Evolutionary conservation across 225 moss, liverwort and hornwort species (phyloP), one percentile per base, ranked within the genome.

Genomic region (Polytrichum commune): DNA sequence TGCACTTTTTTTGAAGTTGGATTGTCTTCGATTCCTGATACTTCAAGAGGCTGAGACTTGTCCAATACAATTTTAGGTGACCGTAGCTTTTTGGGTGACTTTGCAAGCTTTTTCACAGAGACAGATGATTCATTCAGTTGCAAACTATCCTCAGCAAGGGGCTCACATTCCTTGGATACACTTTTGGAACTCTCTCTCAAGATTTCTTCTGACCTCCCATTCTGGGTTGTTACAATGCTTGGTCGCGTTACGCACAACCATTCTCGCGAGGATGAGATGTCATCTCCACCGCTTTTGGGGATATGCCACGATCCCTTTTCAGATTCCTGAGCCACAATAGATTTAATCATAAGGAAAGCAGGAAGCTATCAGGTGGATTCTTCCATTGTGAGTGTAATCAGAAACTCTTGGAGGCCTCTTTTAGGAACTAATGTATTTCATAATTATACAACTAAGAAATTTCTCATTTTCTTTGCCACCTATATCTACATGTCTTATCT

Each of bases 251-350:
- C 76, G 68, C 94, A 97, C 56, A 94, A 72, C 97, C 97, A 97
- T 75, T 97, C 88, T 29, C 83, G 75, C 1, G 78, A 76, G 28
- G 84, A 29, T 38, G 88, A 73, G 69, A 81, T 81, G 33, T 92
- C 91, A 68, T 92, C 86, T 33, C 78, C 79, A 33, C 88, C 78
- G 62, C 77, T 75, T 73, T 72, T 88, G 23, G 97, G 97, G 70
- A 97, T 76, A 74, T 94, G 94, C 94, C 92, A 97, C 16, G 90
- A 88, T 30, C 94, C 94, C 27, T 80, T 88, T 70, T 91, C 94
- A 67, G 88, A 92, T 80, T 97, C 97, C 97, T 97, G 82, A 77
- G 46, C 13, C 46, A 46, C 46, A 46, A 46, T 46, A 46, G 46
- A 46, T 13, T 10, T 10, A 46, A 55, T 70, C 54, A 25, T 16